These are phyloP conservation scores for Ottelia alismoides DNA, from an alignment of 106 monocot species.

Conservation along the genomic window DNA sequence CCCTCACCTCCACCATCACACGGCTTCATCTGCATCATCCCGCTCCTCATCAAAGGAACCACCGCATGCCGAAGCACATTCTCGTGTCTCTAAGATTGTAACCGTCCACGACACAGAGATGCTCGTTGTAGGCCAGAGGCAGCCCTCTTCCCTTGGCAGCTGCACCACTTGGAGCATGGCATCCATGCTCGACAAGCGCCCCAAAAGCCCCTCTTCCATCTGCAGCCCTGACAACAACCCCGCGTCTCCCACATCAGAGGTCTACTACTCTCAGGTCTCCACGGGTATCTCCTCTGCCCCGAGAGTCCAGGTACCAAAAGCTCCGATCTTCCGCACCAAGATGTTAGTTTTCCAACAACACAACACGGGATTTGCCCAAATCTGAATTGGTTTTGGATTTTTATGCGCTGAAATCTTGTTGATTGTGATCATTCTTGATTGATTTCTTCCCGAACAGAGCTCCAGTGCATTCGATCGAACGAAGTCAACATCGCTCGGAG, in stretches of 20 bases:
- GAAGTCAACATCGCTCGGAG: not conserved
- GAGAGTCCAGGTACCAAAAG: not conserved
- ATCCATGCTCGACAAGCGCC: not conserved
- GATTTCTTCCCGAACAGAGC: constrained; percentile 1
- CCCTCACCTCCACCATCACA: not conserved
- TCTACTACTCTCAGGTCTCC: constrained; percentile 3
- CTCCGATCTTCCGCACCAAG: too few relatives aligned
- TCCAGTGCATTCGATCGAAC: not conserved
- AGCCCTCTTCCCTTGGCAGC: not conserved
- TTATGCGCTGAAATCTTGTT: not conserved
- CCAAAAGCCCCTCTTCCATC: not conserved
- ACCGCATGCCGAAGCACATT: not conserved
- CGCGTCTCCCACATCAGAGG: not conserved
- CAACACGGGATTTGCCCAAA: too few relatives aligned
- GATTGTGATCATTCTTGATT: not conserved
- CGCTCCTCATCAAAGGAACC: not conserved
- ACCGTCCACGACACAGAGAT: not conserved
- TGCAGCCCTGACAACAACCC: not conserved
- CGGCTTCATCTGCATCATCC: not conserved
- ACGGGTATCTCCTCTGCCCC: not conserved
- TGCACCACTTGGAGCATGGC: not conserved
- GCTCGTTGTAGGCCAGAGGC: not conserved
- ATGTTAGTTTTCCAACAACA: too few relatives aligned
- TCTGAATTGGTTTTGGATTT: too few relatives aligned
- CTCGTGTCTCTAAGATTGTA: not conserved